phyloP scores from a whole-genome alignment of 495 filamentous ascomycete species.

The Aspergillus conjunctus region DNA sequence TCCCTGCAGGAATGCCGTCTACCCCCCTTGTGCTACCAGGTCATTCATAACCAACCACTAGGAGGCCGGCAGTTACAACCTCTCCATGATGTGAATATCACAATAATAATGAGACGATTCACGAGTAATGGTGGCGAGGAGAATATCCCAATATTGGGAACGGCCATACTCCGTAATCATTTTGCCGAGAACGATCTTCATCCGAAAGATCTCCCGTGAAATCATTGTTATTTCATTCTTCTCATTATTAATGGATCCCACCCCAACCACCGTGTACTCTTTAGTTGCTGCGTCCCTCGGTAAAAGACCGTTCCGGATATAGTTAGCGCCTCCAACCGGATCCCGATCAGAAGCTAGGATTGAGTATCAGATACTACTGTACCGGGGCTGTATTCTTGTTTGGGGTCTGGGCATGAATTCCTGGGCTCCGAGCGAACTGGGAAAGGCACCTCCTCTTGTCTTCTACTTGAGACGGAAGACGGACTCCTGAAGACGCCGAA shows the following conservation, averaged over 20 bases:
- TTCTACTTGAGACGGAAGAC: neutral
- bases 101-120: neutral
- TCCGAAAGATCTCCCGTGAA: neutral
- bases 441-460: neutral
- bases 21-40: constrained; percentile 3
- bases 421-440: neutral
- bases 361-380: too few species aligned
- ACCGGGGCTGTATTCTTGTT: neutral
- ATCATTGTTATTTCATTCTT: neutral
- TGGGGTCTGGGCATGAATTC: neutral
- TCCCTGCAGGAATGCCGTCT: constrained; percentile 11
- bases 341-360: constrained; percentile 1
- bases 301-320: constrained; percentile 13
- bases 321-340: constrained; percentile 5
- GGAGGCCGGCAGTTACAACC: neutral
- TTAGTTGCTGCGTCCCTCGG: constrained; percentile 9
- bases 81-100: too few species aligned
- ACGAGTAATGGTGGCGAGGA: neutral
- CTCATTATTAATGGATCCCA: constrained; percentile 8
- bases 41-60: neutral
- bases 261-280: neutral
- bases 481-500: neutral
- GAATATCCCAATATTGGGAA: neutral
- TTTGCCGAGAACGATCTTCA: constrained; percentile 1
- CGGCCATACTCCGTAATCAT: neutral